phyloP scores from a whole-genome alignment of 257 asterid genomes.

The Solanum tarapatanum region DNA sequence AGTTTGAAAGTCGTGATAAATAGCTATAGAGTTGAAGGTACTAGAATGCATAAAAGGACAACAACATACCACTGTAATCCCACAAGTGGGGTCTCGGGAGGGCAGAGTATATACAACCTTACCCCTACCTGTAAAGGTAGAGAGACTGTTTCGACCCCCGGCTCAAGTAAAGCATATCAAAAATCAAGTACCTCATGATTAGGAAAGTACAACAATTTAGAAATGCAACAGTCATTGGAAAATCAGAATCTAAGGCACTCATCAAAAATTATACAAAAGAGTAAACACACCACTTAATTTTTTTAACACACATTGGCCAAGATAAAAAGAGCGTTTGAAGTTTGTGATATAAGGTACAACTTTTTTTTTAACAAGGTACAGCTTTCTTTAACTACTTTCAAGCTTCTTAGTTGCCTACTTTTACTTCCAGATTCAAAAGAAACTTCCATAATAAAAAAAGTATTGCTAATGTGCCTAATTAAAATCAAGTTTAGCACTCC shows the following conservation, averaged over 20 bases:
- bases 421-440: neutral
- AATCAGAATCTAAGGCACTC: neutral
- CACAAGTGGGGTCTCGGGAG: too few species aligned
- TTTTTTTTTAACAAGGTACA: neutral
- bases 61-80: too few species aligned
- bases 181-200: neutral
- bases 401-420: neutral
- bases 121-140: too few species aligned
- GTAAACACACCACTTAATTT: neutral
- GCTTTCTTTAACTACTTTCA: neutral
- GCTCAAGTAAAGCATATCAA: too few species aligned
- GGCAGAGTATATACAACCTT: too few species aligned
- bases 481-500: neutral
- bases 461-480: neutral
- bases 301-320: neutral
- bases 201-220: neutral
- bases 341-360: neutral
- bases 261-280: neutral
- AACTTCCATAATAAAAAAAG: too few species aligned
- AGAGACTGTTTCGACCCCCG: too few species aligned
- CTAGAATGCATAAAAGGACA: too few species aligned
- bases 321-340: neutral
- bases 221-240: neutral
- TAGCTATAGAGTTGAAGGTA: too few species aligned
- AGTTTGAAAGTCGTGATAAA: too few species aligned